Evolutionary conservation across 1,139 yeast genomes (phyloP).

Genomic region (Trichomonascaceae sp.): DNA sequence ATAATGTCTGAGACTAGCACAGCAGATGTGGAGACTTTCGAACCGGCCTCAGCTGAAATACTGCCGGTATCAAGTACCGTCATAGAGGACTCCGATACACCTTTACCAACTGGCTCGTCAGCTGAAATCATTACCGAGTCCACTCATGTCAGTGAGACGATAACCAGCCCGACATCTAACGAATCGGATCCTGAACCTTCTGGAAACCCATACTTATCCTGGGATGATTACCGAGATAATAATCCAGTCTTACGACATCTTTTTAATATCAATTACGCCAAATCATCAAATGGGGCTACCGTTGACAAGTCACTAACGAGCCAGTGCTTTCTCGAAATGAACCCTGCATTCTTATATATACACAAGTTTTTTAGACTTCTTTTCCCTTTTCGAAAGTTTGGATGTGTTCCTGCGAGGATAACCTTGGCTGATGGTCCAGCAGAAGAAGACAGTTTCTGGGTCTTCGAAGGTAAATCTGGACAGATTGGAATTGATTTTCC

Average conservation of each 20-base stretch:
- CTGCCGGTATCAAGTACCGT: background rate
- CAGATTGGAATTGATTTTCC: slow-evolving; percentile 28
- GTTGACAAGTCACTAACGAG: slow-evolving; percentile 27
- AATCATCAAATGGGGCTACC: slow-evolving; percentile 27
- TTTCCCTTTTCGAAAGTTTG: background rate
- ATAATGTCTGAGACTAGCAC: background rate
- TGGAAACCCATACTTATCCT: background rate
- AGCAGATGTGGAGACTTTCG: background rate
- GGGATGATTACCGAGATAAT: background rate
- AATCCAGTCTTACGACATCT: background rate
- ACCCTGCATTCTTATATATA: slow-evolving; percentile 15
- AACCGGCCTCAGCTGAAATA: background rate
- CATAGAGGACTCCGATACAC: background rate
- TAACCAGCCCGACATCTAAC: background rate
- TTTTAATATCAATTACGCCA: slow-evolving; percentile 26
- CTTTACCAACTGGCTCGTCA: background rate
- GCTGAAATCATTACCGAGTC: background rate
- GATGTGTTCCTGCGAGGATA: slow-evolving; percentile 20
- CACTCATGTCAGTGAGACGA: background rate
- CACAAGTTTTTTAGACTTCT: slow-evolving; percentile 9
- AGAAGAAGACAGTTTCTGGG: slow-evolving; percentile 34
- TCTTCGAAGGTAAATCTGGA: slow-evolving; percentile 31
- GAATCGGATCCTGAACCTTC: background rate
- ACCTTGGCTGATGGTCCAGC: slow-evolving; percentile 24
- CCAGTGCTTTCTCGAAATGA: background rate